Base-by-base conservation (phyloP, 371 early-diverging fungal genomes). In the Rhizopus arrhizus region DNA sequence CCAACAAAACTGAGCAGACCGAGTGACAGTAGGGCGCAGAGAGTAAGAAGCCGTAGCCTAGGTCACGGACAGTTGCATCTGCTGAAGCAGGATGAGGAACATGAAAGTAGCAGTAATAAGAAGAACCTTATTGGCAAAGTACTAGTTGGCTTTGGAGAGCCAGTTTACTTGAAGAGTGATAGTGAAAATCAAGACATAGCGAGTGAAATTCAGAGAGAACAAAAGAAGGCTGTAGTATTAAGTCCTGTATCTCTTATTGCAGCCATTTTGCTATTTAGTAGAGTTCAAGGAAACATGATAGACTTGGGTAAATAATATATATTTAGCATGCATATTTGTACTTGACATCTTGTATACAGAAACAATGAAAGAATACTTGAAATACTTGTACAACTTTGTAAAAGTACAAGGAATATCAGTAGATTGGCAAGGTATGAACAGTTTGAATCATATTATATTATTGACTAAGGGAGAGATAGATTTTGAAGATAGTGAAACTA, bases 351-450 rank as follows among this genome's bases (percentile, higher is more conserved):
- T n/a, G 34, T 15, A 34, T 55, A 13, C 29, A 56, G 59, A 62
- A 11, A 61, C 62, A 11, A 55, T 62, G 46, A 66, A 62, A 33
- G 55, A 50, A 2, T 52, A 66, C 51, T 36, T 66, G 31, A 46
- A 36, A n/a, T 66, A 67, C 28, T 56, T 61, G 5, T 43, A 34
- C 2, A 35, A 31, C 1, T 53, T 66, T 22, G 47, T 56, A 3
- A 53, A 58, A 28, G 32, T 12, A 13, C 58, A 66, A 50, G 57
- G 59, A 9, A 51, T 63, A 22, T 32, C 41, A n/a, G 48, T 73
- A 48, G 73, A 73, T 41, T 66, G 69, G 67, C 71, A 73, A 61
- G 73, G 70, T 70, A 66, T 48, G 9, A 13, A 36, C 47, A n/a
- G 3, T 12, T 31, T 22, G 11, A 22, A 22, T 22, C 22, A 2